Evolutionary conservation across 495 filamentous ascomycete genomes (phyloP).

Genomic region (Oidiodendron maius): DNA sequence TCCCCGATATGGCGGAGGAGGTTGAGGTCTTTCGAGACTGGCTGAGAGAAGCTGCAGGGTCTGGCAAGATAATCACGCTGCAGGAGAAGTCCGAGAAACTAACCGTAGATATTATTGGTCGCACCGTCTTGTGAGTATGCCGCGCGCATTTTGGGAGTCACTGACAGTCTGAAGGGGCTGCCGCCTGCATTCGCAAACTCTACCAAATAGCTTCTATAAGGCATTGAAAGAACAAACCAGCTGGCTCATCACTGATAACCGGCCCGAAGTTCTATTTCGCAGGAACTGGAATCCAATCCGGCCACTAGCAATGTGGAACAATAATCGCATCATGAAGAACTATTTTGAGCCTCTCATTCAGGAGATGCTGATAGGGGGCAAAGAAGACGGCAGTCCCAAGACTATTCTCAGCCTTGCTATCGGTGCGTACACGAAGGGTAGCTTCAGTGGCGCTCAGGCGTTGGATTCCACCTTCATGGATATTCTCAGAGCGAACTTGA

Average conservation of each 20-base stretch:
- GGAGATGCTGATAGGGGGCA: not conserved
- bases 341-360: not conserved
- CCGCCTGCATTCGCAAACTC: not conserved
- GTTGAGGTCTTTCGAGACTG: slow-evolving; percentile 26
- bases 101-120: slow-evolving; percentile 39
- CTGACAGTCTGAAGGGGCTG: too few relatives aligned
- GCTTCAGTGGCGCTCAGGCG: too few relatives aligned
- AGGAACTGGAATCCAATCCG: slow-evolving; percentile 9
- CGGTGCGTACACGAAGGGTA: not conserved
- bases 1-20: slow-evolving; percentile 38
- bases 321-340: slow-evolving; percentile 18
- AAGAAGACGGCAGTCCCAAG: slow-evolving; percentile 2
- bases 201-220: not conserved
- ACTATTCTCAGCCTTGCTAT: slow-evolving; percentile 7
- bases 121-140: slow-evolving; percentile 32
- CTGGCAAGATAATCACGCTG: slow-evolving; percentile 26
- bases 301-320: slow-evolving; percentile 16
- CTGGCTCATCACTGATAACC: not conserved
- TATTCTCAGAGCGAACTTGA: slow-evolving; percentile 10
- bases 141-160: too few relatives aligned
- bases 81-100: slow-evolving; percentile 27
- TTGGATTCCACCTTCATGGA: not conserved
- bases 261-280: not conserved
- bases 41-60: slow-evolving; percentile 22
- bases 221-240: slow-evolving; percentile 2